Evolutionary conservation across 1,139 yeast species (phyloP).

Genomic region (Scheffersomyces segobiensis): DNA sequence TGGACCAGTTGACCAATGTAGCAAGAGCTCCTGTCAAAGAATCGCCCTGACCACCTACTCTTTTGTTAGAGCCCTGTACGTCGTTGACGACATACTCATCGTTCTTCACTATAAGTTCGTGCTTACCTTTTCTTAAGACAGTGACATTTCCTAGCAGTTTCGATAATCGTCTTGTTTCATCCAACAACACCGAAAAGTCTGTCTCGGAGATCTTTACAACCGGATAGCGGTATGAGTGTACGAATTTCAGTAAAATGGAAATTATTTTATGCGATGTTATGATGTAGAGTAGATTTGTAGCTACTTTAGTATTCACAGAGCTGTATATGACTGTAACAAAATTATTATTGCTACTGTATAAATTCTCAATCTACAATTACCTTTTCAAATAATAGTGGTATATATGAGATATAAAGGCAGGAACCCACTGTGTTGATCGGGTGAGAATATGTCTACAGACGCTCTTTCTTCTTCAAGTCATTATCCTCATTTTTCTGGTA

Average conservation of each 20-base stretch:
- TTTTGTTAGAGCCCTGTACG: conserved; percentile 61
- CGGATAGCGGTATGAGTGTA: not conserved
- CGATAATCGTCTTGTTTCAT: conserved; percentile 49
- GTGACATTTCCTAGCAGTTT: conserved; percentile 59
- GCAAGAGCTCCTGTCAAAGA: conserved; percentile 72
- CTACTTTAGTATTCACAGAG: not conserved
- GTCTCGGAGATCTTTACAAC: conserved; percentile 12
- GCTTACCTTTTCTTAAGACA: conserved; percentile 69
- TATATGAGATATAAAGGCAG: too few species aligned
- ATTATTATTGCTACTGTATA: too few species aligned
- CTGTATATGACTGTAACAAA: not conserved
- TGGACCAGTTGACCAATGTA: conserved; percentile 53
- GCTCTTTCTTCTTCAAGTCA: too few species aligned
- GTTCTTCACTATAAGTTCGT: conserved; percentile 63
- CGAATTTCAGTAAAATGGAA: not conserved
- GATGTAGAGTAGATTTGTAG: not conserved
- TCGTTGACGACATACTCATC: conserved; percentile 39
- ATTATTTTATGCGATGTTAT: not conserved
- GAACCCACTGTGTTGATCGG: too few species aligned
- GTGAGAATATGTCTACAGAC: too few species aligned
- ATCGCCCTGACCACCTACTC: conserved; percentile 92
- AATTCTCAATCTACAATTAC: not conserved
- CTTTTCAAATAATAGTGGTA: too few species aligned
- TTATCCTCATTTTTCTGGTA: too few species aligned
- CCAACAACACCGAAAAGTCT: conserved; percentile 19